Percentiles rank a stretch among this genome's conserved stretches.
Conservation (phyloP, 805 yeast species). For the Sungouiozyma ichnusensis region DNA sequence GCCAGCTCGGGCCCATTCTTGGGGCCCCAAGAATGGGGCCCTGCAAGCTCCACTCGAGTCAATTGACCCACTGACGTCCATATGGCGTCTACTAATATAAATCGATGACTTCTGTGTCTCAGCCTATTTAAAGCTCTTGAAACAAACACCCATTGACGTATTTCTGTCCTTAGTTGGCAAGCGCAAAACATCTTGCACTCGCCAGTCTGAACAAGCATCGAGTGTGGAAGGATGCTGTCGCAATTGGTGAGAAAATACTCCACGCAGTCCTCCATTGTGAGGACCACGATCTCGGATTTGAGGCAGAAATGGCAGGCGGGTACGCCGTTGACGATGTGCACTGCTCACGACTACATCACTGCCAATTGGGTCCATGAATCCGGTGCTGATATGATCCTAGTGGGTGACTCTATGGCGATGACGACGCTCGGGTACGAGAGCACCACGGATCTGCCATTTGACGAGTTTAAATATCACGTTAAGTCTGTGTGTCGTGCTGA, state of each 20-base stretch:
- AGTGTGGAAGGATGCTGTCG: too few species aligned
- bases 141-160: too few species aligned
- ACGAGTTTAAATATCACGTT: conserved; percentile 70
- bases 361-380: conserved; percentile 59
- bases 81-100: too few species aligned
- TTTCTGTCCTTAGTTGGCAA: too few species aligned
- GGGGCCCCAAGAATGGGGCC: too few species aligned
- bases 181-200: too few species aligned
- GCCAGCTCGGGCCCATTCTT: too few species aligned
- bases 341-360: conserved; percentile 82
- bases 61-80: too few species aligned
- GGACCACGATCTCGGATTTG: conserved; percentile 30
- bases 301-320: conserved; percentile 25
- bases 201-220: too few species aligned
- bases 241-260: conserved; percentile 1
- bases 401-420: conserved; percentile 94
- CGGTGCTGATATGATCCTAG: conserved; percentile 56
- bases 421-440: conserved; percentile 72
- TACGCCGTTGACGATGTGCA: conserved; percentile 45
- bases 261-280: neutral
- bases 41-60: too few species aligned
- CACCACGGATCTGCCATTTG: conserved; percentile 65
- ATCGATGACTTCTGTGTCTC: too few species aligned
- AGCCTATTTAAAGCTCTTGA: too few species aligned
- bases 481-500: conserved; percentile 69